These are phyloP conservation scores for Lepidium africanum DNA, from an alignment of 345 rosid species.

Conservation along the genomic window DNA sequence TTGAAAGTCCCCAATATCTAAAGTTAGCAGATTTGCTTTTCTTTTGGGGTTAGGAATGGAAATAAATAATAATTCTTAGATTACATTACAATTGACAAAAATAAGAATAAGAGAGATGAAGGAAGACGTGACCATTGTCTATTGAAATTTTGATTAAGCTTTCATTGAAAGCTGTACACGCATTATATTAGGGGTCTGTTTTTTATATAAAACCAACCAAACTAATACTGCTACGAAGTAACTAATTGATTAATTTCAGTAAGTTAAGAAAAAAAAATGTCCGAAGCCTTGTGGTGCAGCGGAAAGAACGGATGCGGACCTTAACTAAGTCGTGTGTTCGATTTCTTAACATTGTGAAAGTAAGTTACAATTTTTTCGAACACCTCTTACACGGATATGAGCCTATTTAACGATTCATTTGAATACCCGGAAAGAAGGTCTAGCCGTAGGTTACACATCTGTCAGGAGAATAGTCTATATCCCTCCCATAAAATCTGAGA, in stretches of 20 bases:
- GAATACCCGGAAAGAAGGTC: no score
- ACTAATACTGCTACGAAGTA: neutral
- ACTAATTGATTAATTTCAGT: neutral
- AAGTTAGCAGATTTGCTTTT: conserved; percentile 25
- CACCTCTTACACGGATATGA: no score
- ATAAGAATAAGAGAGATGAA: neutral
- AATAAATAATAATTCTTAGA: neutral
- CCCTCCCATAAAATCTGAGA: no score
- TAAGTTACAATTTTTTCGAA: no score
- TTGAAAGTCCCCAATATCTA: conserved; percentile 27
- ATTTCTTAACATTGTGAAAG: no score
- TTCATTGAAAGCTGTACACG: conserved; percentile 7
- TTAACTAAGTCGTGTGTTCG: no score
- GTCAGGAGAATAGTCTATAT: no score
- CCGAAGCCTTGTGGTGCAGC: no score
- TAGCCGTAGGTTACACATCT: no score
- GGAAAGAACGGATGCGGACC: no score
- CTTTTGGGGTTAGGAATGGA: conserved; percentile 4
- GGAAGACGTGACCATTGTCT: conserved; percentile 22
- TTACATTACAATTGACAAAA: neutral
- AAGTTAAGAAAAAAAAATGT: neutral
- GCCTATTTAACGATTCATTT: no score
- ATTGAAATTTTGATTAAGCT: conserved; percentile 11
- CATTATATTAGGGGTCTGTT: neutral
- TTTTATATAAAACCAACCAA: neutral